phyloP scores from a whole-genome alignment of 352 stramenopile genomes.

The Phytopythium ostracodes region DNA sequence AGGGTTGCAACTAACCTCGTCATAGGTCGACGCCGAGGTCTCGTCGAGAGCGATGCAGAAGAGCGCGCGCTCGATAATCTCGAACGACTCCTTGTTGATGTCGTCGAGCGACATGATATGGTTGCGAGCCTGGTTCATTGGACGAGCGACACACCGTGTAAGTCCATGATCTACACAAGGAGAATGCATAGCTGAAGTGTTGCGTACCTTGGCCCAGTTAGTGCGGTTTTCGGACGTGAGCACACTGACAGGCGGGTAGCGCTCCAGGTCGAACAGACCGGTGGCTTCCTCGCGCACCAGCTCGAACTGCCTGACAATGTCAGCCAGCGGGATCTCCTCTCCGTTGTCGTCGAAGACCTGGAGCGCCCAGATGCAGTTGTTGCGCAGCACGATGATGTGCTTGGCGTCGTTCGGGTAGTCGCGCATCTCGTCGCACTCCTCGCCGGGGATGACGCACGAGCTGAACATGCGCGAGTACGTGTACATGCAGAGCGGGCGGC shows the following conservation, averaged over 20 bases:
- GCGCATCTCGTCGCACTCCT: constrained; percentile 83
- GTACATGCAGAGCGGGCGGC: constrained; percentile 91
- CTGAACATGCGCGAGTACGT: constrained; percentile 97
- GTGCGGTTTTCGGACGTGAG: constrained; percentile 94
- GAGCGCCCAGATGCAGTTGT: constrained; percentile 88
- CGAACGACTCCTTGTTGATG: constrained; percentile 88
- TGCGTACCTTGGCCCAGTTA: constrained; percentile 89
- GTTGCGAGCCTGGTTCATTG: constrained; percentile 41
- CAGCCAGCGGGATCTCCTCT: constrained; percentile 62
- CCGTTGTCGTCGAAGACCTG: constrained; percentile 76
- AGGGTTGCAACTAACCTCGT: constrained; percentile 38
- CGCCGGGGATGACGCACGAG: constrained; percentile 92
- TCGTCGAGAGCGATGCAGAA: constrained; percentile 94
- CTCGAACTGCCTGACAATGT: constrained; percentile 84
- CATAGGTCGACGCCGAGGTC: constrained; percentile 69
- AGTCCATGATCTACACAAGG: no score
- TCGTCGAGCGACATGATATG: constrained; percentile 84
- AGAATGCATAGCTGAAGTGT: no score
- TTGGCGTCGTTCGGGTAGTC: constrained; percentile 88
- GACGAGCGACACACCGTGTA: no score
- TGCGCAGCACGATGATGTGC: constrained; percentile 92
- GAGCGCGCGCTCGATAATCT: constrained; percentile 90
- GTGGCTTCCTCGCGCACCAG: constrained; percentile 82
- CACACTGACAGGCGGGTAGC: constrained; percentile 89
- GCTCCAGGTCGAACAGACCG: constrained; percentile 80